A percentile compares a stretch with the other conserved stretches of the same genome.
Conservation (phyloP, 163 green algal genomes). For the Chloroidium sp. region DNA sequence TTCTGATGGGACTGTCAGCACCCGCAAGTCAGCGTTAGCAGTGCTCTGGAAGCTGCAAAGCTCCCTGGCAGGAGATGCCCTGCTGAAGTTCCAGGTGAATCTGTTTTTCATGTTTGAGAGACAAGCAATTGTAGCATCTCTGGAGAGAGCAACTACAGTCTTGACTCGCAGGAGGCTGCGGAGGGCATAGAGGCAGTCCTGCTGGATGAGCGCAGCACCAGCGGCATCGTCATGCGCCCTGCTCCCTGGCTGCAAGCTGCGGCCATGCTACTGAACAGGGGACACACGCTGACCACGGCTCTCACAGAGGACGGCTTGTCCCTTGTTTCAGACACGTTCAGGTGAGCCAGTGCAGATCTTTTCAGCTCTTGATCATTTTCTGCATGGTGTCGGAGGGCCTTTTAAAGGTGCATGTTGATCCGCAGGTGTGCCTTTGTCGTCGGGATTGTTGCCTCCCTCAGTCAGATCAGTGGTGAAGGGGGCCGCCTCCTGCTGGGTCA, state of each 20-base stretch:
- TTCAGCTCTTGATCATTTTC: too few species aligned
- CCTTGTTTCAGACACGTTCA: neutral
- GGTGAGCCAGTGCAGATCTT: neutral
- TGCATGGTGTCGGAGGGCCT: too few species aligned
- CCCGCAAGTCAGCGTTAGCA: neutral
- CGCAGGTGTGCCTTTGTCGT: slow-evolving; percentile 6
- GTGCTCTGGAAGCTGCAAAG: neutral
- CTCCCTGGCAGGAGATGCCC: neutral
- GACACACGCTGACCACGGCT: too few species aligned
- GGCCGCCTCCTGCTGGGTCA: neutral
- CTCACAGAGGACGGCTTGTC: neutral
- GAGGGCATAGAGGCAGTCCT: neutral
- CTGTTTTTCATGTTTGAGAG: too few species aligned
- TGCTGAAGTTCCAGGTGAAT: neutral
- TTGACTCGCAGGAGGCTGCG: neutral
- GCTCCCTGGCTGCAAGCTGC: neutral
- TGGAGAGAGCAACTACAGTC: neutral
- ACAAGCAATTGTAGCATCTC: too few species aligned
- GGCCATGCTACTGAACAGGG: neutral
- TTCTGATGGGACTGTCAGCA: too few species aligned
- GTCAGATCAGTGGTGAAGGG: neutral
- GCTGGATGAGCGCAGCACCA: neutral
- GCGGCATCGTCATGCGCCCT: neutral
- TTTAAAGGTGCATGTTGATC: neutral
- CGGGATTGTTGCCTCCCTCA: slow-evolving; percentile 8